Evolutionary conservation across 192 early-diverging fungal species (phyloP), one percentile per base, ranked within the genome.

Genomic region (Anaeromyces robustus): DNA sequence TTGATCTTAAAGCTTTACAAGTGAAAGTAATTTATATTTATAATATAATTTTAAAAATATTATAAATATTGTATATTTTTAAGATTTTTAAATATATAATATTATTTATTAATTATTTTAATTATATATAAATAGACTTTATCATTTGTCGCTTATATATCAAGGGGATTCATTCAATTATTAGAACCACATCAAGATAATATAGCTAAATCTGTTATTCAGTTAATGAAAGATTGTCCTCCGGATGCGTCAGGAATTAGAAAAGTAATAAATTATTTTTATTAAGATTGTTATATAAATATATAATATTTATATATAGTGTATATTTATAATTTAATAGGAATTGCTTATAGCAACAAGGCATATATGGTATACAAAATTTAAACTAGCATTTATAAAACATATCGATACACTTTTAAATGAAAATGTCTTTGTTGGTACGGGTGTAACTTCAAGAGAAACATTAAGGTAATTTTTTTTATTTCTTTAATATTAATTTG

Each of bases 141-240:
- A 85, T 97, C 96, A 13, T 99, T 98, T 82, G 85, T 99, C 79
- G 97, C 97, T 4, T 98, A 97, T 86, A 95, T 98, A 81, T 87
- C 97, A 78, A 89, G 94, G 30, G 94, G 92, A 37, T 97, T 95
- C 52, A 89, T 92, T 11, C 80, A 84, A 30, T 83, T 89, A 19
- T 82, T 97, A 79, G 85, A 90, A 68, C 92, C 93, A 52, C 91
- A 93, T 83, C 90, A 95, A 82, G 88, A 94, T 29, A 86, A 89
- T 19, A 95, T 99, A 79, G 96, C 98, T 2, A 92, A 95, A 28
- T 92, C 96, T 81, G 94, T 98, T 3, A 89, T 98, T 39, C 88
- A 92, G 13, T 86, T 99, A 28, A 87, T 99, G 85, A 92, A 95
- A 78, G 93, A 95, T 77, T 98, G 96, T 84, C 98, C 98, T 2